These are phyloP conservation scores for Hysterangium stoloniferum DNA, from an alignment of 768 basidiomycete genomes.

Conservation along the genomic window DNA sequence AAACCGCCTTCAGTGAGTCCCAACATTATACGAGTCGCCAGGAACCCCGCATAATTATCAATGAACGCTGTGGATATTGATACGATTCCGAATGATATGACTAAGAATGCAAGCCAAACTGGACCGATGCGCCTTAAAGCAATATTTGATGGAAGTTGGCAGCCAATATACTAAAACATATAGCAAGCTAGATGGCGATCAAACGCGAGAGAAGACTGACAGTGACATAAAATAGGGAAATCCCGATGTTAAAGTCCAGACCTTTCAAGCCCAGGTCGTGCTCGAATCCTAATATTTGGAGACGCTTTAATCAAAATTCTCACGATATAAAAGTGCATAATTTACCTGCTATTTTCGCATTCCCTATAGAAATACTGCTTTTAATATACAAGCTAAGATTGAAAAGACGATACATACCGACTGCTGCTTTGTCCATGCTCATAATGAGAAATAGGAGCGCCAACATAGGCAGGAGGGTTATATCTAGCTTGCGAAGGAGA, in stretches of 20 bases:
- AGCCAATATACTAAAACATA: conserved; percentile 28
- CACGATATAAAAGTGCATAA: conserved; percentile 1
- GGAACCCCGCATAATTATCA: conserved; percentile 26
- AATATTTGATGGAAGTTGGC: conserved; percentile 37
- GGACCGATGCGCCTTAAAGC: conserved; percentile 35
- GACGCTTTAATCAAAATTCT: too few species aligned
- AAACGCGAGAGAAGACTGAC: too few species aligned
- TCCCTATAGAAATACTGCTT: conserved; percentile 18
- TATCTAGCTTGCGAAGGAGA: conserved; percentile 7
- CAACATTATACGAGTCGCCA: conserved; percentile 33
- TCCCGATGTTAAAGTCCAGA: conserved; percentile 33
- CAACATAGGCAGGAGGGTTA: conserved; percentile 29
- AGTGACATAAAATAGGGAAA: conserved; percentile 35
- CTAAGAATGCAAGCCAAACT: conserved; percentile 30
- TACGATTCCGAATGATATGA: conserved; percentile 30
- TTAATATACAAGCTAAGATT: neutral
- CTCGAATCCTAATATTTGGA: conserved; percentile 27
- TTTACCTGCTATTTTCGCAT: conserved; percentile 29
- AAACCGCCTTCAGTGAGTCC: conserved; percentile 38
- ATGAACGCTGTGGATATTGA: conserved; percentile 35
- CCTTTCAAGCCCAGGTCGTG: conserved; percentile 35
- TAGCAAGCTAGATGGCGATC: neutral
- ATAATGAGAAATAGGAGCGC: conserved; percentile 33
- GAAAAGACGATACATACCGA: neutral
- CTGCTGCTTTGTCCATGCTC: conserved; percentile 25